Base-by-base conservation (phyloP, 1,139 yeast genomes). In the Yamadazyma blattariae region DNA sequence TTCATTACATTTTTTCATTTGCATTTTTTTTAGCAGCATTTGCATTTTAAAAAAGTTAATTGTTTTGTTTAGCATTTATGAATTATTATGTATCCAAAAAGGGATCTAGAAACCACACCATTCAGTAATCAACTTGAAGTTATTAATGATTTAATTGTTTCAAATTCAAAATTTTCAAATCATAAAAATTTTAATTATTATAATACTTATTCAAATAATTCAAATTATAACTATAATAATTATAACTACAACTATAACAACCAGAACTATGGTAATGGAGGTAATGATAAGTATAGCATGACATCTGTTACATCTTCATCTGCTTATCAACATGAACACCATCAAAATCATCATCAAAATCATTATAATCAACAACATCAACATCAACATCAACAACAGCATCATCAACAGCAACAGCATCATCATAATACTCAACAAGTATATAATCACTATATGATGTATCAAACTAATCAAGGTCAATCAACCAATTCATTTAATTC, bases 111-210 rank as follows among this genome's bases (percentile, higher is more conserved):
- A 27, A 40, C 47, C 25, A 48, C 52, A 21, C 61, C 71, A 3
- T 66, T 66, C 46, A 51, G 43, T 34, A 41, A 40, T 33, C 70
- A 64, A 41, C 34, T 59, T 15, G 65, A 60, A 25, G 29, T 45
- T 16, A 57, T 64, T 27, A 54, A 57, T 20, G 44, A 40, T 15
- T 10, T 29, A 3, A 15, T 10, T 12, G 9, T 11, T 14, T 32
- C 30, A 8, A 32, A 27, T 27, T 23, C 14, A 17, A 30, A 30
- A 24, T 23, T 15, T 16, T 10, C 32, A 7, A 24, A 27, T 24
- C 27, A 26, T 21, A 12, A 20, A 10, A 13, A 27, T 20, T 27
- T 19, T 18, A 12, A 27, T 27, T 10, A 27, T 19, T 13, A 14
- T 13, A 19, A 14, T 25, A 5, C 17, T 25, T 19, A 23, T 32